Base-by-base conservation (phyloP, 2,329 filamentous ascomycete species). In the Microdochium bolleyi region DNA sequence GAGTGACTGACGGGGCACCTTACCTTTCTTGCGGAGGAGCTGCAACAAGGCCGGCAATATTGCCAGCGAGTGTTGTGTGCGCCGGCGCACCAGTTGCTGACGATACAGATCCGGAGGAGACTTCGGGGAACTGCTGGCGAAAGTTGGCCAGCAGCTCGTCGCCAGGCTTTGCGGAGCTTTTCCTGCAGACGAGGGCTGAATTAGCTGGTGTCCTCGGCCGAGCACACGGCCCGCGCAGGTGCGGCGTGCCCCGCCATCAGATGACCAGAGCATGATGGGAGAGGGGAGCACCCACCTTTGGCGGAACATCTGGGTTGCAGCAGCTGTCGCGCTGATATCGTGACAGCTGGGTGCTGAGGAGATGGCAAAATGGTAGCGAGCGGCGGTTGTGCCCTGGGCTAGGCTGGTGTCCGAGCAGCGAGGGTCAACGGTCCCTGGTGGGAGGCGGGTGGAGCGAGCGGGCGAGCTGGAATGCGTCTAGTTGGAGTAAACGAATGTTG, bases 111-210 rank as follows among this genome's bases (percentile, higher is more conserved):
- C 78, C 75, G 51, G 79, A 73, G 53, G 79, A 74, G 56, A 95
- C 75, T 62, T 92, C 83, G 49, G 89, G 87, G 64, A 95, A 96
- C 60, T 83, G 85, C 63, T 89, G 83, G 68, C 88, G 88, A 73
- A 96, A 96, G 68, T 83, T 85, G 70, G 84, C 84, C 67, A 94
- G 84, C 65, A 96, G 79, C 63, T 92, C 89, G 66, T 92, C 88
- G 68, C 83, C 85, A 53, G 91, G 91, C 75, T 95, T 95, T 70
- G 91, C 88, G 53, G 88, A 84, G 69, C 82, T 90, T 64, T 82
- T 88, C 72, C 86, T 89, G 60, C 49, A 58, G 9, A 46, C 13
- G 19, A 22, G 11, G 19, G 19, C n/a, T 22, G n/a, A 46, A 19
- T 46, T 46, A 22, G n/a, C 19, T 22, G 13, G 8, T 46, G 41